Percentiles rank a stretch among this genome's conserved stretches.
Conservation (phyloP, 306 rosid species). For the Malus sylvestris region DNA sequence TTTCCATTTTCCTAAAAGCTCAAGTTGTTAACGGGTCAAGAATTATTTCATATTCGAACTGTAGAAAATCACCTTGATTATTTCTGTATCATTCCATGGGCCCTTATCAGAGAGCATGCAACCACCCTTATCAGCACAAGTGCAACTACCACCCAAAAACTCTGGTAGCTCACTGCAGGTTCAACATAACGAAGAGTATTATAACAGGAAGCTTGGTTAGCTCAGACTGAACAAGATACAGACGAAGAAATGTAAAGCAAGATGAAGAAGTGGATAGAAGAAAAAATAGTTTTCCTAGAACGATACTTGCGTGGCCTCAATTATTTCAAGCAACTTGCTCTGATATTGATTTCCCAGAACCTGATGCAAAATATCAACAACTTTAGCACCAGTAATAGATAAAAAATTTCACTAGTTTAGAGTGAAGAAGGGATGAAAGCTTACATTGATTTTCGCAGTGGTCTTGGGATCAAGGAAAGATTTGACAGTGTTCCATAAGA, state of each 20-base stretch:
- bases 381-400: conserved; percentile 18
- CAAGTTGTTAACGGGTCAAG: neutral
- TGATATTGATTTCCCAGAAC: conserved; percentile 87
- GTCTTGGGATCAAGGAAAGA: conserved; percentile 94
- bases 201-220: neutral
- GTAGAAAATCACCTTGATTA: conserved; percentile 46
- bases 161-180: conserved; percentile 81
- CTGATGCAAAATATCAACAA: conserved; percentile 29
- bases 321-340: conserved; percentile 89
- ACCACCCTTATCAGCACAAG: conserved; percentile 87
- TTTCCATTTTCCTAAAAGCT: neutral
- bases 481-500: conserved; percentile 83
- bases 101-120: conserved; percentile 95
- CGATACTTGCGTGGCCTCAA: conserved; percentile 56
- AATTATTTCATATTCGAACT: neutral
- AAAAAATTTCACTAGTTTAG: conserved; percentile 2
- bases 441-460: conserved; percentile 74
- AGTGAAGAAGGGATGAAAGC: conserved; percentile 1
- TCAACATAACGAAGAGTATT: conserved; percentile 12
- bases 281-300: neutral
- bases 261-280: neutral
- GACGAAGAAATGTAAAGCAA: neutral
- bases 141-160: conserved; percentile 86
- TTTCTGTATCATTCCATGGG: conserved; percentile 91
- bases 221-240: neutral